Evolutionary conservation across 1,284 basidiomycete species (phyloP).

Genomic region (Pseudozyma sp.): DNA sequence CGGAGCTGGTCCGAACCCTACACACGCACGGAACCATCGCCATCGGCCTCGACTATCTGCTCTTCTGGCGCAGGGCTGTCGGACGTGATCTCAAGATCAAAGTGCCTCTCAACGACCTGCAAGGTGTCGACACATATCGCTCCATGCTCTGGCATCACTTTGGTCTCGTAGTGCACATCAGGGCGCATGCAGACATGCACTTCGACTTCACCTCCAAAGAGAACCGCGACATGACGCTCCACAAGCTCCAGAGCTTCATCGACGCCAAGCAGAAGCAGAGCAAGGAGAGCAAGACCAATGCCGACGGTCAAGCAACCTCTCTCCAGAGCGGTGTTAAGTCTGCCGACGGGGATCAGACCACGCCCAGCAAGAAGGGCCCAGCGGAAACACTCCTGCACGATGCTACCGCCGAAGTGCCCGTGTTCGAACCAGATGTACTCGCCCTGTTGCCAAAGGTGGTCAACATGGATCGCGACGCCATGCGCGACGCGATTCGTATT

Average conservation of each 20-base stretch:
- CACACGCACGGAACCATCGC: constrained; percentile 59
- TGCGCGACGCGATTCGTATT: constrained; percentile 24
- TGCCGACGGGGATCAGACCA: neutral
- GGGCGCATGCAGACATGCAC: constrained; percentile 52
- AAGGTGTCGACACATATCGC: constrained; percentile 39
- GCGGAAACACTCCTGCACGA: constrained; percentile 24
- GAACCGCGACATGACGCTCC: constrained; percentile 44
- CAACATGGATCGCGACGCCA: constrained; percentile 27
- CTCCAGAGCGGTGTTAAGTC: neutral
- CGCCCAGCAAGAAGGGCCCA: neutral
- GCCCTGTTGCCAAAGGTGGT: constrained; percentile 47
- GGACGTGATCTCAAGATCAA: constrained; percentile 54
- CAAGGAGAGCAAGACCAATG: constrained; percentile 5
- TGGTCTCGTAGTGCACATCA: constrained; percentile 57
- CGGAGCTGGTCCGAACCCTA: constrained; percentile 53
- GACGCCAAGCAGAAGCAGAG: constrained; percentile 19
- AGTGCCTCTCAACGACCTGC: constrained; percentile 58
- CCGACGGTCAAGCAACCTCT: constrained; percentile 18
- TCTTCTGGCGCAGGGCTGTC: constrained; percentile 56
- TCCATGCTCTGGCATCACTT: constrained; percentile 59
- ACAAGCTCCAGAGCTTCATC: constrained; percentile 26
- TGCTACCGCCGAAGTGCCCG: constrained; percentile 21
- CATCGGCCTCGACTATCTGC: constrained; percentile 56
- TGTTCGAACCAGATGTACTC: constrained; percentile 34
- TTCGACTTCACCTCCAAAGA: constrained; percentile 54